Evolutionary conservation across 495 filamentous ascomycete species (phyloP), one percentile per base, ranked within the genome.

Genomic region (Neurospora sp.): DNA sequence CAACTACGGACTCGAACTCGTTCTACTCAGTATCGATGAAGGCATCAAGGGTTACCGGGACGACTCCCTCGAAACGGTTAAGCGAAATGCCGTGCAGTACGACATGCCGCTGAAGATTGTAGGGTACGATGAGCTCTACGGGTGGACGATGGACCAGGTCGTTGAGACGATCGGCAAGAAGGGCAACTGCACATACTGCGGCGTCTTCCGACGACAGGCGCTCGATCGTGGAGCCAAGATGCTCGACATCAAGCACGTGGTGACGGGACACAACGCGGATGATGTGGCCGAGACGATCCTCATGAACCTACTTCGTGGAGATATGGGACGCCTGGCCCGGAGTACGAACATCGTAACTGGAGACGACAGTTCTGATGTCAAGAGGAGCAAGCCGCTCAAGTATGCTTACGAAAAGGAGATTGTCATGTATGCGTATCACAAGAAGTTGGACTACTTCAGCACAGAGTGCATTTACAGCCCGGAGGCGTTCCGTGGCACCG

Each of bases 351-450:
- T 99, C 75, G 87, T 98, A 6, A 99, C 96, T 9, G 91, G 88
- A 70, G 91, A 91, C 76, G 82, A 85, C 69, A 86, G 87, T 27
- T 92, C 89, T 54, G 91, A 93, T 69, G 93, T 97, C 74, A 93
- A 96, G 84, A 87, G 96, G 73, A 95, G 92, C 79, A 99, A 99
- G 83, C 96, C 96, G 44, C 85, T 99, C 39, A 99, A 98, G 83
- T 99, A 98, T 79, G 94, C 95, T 0, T 99, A 98, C 78, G 96
- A 99, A 81, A 99, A 99, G 84, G 96, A 99, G 77, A 99, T 99
- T 73, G 96, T 99, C 10, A 86, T 98, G 14, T 99, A 99, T 80
- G 96, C 96, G 20, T 92, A 97, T 76, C 94, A 99, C 83, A 95
- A 94, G 79, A 92, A 93, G 79, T 86, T 99, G 73, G 96, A 98